Conservation (phyloP, 225 moss, liverwort and hornwort genomes). For the Bryum argenteum region DNA sequence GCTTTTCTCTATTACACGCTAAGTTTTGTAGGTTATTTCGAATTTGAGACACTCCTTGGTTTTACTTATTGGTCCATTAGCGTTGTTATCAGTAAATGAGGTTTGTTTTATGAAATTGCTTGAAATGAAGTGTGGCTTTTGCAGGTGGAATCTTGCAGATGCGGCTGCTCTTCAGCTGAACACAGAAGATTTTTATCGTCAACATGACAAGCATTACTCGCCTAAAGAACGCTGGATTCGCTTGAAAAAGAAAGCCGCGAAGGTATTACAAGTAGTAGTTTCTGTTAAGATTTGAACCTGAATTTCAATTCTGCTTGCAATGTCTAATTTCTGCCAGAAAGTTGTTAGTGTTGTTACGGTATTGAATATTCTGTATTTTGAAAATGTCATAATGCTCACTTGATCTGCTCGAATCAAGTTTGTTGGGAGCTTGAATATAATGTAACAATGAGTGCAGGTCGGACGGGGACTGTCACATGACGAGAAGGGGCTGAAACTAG, state of each 20-base stretch:
- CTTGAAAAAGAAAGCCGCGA: slow-evolving; percentile 78
- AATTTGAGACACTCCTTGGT: neutral
- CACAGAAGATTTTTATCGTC: slow-evolving; percentile 37
- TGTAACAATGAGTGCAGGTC: slow-evolving; percentile 52
- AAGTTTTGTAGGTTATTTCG: neutral
- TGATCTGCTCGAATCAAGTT: neutral
- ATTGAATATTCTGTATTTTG: neutral
- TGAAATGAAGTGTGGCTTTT: slow-evolving; percentile 17
- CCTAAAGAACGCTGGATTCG: slow-evolving; percentile 75
- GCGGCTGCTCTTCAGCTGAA: slow-evolving; percentile 45
- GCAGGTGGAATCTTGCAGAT: slow-evolving; percentile 57
- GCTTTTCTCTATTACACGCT: neutral
- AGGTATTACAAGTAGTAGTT: slow-evolving; percentile 34
- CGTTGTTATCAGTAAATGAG: neutral
- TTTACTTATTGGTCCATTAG: neutral
- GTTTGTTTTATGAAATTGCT: neutral
- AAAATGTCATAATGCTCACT: neutral
- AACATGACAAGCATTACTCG: slow-evolving; percentile 28
- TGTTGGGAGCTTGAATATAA: slow-evolving; percentile 21
- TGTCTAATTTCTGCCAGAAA: slow-evolving; percentile 1
- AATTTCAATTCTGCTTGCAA: neutral
- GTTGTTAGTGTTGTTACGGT: neutral
- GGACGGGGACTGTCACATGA: slow-evolving; percentile 85
- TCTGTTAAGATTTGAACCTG: neutral
- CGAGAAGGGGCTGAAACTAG: slow-evolving; percentile 71